Conservation (phyloP, 768 basidiomycete genomes). For the Naganishia friedmannii region DNA sequence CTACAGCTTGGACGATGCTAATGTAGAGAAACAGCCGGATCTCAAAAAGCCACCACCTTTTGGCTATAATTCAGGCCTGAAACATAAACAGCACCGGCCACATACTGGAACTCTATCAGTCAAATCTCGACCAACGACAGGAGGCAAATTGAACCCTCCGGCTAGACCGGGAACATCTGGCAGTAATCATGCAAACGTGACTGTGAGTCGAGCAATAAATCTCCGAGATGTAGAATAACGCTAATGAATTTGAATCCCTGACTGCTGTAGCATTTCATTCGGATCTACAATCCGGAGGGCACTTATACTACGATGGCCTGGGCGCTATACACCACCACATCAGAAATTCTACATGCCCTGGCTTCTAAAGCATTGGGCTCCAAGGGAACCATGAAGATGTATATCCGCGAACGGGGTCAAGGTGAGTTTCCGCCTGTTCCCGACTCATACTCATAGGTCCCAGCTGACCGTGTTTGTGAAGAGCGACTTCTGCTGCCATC, state of each 20-base stretch:
- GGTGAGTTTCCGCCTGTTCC: slow-evolving; percentile 41
- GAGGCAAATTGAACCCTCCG: slow-evolving; percentile 5
- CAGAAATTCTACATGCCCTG: slow-evolving; percentile 63
- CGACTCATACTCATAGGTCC: neutral
- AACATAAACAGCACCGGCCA: slow-evolving; percentile 13
- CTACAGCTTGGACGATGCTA: neutral
- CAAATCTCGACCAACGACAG: slow-evolving; percentile 27
- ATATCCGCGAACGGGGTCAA: slow-evolving; percentile 59
- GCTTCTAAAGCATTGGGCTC: slow-evolving; percentile 59
- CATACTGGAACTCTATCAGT: slow-evolving; percentile 24
- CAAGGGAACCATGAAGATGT: slow-evolving; percentile 50
- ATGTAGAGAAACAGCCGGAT: neutral
- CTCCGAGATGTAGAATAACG: neutral
- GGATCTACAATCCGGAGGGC: slow-evolving; percentile 72
- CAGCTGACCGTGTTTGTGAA: slow-evolving; percentile 49
- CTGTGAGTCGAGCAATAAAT: slow-evolving; percentile 1
- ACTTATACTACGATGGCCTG: slow-evolving; percentile 70
- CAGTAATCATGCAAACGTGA: slow-evolving; percentile 29
- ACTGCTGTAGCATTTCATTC: slow-evolving; percentile 59
- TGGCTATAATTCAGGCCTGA: slow-evolving; percentile 38
- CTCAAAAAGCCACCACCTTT: slow-evolving; percentile 41
- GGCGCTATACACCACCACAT: slow-evolving; percentile 65
- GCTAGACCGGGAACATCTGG: slow-evolving; percentile 44
- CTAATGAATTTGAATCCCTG: neutral
- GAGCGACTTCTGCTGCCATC: slow-evolving; percentile 77